Percentiles rank a stretch among this genome's conserved stretches.
Conservation (phyloP, 257 asterid species). For the Solanum paucissectum region DNA sequence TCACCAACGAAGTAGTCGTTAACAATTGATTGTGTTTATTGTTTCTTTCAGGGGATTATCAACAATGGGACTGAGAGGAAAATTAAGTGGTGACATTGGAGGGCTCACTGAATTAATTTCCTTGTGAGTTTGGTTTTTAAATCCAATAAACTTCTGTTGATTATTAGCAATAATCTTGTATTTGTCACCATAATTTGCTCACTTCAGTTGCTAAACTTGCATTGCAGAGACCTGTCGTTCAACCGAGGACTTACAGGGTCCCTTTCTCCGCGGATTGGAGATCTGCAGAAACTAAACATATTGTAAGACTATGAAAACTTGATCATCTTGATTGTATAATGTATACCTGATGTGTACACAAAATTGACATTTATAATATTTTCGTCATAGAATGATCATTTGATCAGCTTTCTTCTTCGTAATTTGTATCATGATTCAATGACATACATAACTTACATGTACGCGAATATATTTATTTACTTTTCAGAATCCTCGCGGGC, state of each 20-base stretch:
- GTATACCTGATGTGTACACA: neutral
- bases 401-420: neutral
- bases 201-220: neutral
- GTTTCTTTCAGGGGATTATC: constrained; percentile 60
- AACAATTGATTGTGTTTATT: neutral
- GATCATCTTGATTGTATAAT: neutral
- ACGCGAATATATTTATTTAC: neutral
- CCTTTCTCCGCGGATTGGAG: constrained; percentile 74
- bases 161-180: neutral
- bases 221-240: constrained; percentile 81
- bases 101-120: constrained; percentile 65
- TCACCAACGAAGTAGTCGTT: neutral
- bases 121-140: constrained; percentile 39
- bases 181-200: neutral
- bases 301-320: constrained; percentile 27
- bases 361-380: neutral
- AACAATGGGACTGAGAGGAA: constrained; percentile 73
- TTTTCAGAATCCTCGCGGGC: constrained; percentile 83
- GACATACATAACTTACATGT: neutral
- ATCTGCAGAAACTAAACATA: constrained; percentile 58
- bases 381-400: neutral
- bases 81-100: constrained; percentile 75
- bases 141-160: neutral
- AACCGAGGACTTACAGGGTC: constrained; percentile 79
- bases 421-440: neutral